phyloP scores from a whole-genome alignment of 192 early-diverging fungal species.

The Mortierella hygrophila region DNA sequence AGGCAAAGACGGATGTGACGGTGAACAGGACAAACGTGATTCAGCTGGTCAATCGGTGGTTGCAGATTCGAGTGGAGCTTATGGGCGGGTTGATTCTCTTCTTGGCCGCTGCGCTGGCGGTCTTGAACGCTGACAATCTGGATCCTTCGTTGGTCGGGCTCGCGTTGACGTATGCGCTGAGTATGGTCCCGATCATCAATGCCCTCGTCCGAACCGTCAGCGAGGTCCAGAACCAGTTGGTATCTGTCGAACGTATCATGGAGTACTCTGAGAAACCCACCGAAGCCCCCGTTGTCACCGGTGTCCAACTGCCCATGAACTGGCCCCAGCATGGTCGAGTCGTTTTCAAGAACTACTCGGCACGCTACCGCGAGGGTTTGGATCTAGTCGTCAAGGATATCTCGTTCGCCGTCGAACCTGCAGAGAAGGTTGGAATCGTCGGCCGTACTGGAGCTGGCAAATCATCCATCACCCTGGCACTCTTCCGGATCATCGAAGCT shows the following conservation, averaged over 20 bases:
- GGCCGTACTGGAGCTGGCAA: constrained; percentile 69
- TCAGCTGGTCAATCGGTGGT: constrained; percentile 74
- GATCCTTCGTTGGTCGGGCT: constrained; percentile 81
- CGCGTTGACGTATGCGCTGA: constrained; percentile 74
- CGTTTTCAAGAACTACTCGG: constrained; percentile 81
- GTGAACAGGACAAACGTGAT: background rate
- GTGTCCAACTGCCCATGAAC: constrained; percentile 61
- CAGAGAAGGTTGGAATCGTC: constrained; percentile 85
- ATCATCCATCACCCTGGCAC: constrained; percentile 62
- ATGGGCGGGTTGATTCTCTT: constrained; percentile 79
- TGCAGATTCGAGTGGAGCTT: constrained; percentile 69
- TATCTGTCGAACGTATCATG: constrained; percentile 84
- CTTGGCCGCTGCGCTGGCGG: constrained; percentile 76
- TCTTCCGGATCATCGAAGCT: constrained; percentile 67
- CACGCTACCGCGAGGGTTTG: constrained; percentile 84
- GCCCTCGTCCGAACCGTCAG: constrained; percentile 78
- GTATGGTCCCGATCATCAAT: constrained; percentile 52
- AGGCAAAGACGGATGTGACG: constrained; percentile 2
- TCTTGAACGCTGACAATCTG: constrained; percentile 65
- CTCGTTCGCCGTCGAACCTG: constrained; percentile 57
- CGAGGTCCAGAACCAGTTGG: constrained; percentile 83
- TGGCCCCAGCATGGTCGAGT: constrained; percentile 87
- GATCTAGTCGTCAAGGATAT: constrained; percentile 85
- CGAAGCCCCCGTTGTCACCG: constrained; percentile 84
- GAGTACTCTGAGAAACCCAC: constrained; percentile 84